Conservation (phyloP, 305 asterid species). For the Fraxinus sp. region DNA sequence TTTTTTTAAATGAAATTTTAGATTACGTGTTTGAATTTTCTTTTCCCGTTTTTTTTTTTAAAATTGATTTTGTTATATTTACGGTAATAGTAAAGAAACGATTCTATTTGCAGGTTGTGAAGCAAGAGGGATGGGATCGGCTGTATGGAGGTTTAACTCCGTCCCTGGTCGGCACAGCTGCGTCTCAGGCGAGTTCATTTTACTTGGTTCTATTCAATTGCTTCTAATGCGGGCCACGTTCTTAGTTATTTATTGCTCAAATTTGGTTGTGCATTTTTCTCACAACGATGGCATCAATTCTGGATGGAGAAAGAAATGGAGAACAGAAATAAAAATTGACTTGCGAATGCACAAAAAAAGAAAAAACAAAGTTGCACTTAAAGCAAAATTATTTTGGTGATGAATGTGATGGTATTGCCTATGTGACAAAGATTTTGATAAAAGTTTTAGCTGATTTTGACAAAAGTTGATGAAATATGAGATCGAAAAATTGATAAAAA, state of each 20-base stretch:
- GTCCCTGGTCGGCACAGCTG: conserved; percentile 87
- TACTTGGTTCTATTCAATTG: not conserved
- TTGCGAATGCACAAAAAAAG: not conserved
- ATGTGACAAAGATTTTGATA: not conserved
- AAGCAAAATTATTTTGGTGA: not conserved
- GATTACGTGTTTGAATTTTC: conserved; percentile 4
- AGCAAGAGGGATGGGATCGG: conserved; percentile 90
- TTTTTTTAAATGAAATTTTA: conserved; percentile 1
- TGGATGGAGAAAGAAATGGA: not conserved
- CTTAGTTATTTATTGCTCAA: not conserved
- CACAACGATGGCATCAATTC: not conserved
- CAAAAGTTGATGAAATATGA: not conserved
- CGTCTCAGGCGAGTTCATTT: conserved; percentile 69
- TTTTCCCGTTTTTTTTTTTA: not conserved
- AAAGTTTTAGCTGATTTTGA: not conserved
- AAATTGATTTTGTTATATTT: not conserved
- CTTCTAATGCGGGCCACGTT: not conserved
- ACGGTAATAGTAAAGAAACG: conserved; percentile 19
- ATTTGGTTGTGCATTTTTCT: not conserved
- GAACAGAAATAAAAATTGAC: not conserved
- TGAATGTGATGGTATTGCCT: not conserved
- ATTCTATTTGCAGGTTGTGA: conserved; percentile 52
- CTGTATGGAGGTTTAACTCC: conserved; percentile 88
- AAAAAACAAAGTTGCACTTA: not conserved
- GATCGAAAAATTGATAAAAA: not conserved